These are phyloP conservation scores for Diaporthe destruens DNA, from an alignment of 2,329 filamentous ascomycete species.

Conservation along the genomic window DNA sequence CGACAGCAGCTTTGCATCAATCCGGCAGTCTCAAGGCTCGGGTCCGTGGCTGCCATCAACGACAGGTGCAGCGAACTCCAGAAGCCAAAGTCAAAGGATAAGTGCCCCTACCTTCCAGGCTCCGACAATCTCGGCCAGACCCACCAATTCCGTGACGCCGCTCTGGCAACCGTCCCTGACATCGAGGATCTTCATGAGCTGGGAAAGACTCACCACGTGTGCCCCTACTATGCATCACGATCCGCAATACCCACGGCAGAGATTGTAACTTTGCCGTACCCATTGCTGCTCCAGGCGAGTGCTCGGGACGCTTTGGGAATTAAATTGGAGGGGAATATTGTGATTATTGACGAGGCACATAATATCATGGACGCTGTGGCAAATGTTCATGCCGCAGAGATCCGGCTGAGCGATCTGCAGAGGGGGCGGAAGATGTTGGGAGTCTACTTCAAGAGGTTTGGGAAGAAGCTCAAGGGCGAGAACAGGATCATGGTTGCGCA, in stretches of 20 bases:
- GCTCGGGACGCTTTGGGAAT: constrained; percentile 90
- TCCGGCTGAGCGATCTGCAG: constrained; percentile 79
- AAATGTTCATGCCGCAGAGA: constrained; percentile 84
- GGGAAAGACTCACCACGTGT: constrained; percentile 83
- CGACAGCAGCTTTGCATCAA: constrained; percentile 94
- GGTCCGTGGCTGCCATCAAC: constrained; percentile 85
- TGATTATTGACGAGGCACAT: constrained; percentile 98
- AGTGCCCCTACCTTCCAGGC: constrained; percentile 83
- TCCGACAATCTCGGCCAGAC: constrained; percentile 79
- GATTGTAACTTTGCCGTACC: constrained; percentile 93
- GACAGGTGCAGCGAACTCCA: constrained; percentile 93
- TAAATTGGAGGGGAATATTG: constrained; percentile 85
- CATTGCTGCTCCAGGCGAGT: constrained; percentile 85
- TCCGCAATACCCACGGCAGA: constrained; percentile 85
- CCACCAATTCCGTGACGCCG: constrained; percentile 86
- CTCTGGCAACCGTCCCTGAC: constrained; percentile 86
- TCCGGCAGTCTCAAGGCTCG: constrained; percentile 78
- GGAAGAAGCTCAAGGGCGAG: constrained; percentile 87
- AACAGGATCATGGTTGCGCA: constrained; percentile 94
- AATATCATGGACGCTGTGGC: constrained; percentile 97
- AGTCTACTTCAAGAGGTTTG: constrained; percentile 87
- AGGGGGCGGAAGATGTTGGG: constrained; percentile 81
- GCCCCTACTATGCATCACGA: constrained; percentile 96
- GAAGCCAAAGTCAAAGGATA: constrained; percentile 74
- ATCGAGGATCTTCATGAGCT: constrained; percentile 90